Base-by-base conservation (phyloP, 441 rosid species). In the Euphorbia celastroides region DNA sequence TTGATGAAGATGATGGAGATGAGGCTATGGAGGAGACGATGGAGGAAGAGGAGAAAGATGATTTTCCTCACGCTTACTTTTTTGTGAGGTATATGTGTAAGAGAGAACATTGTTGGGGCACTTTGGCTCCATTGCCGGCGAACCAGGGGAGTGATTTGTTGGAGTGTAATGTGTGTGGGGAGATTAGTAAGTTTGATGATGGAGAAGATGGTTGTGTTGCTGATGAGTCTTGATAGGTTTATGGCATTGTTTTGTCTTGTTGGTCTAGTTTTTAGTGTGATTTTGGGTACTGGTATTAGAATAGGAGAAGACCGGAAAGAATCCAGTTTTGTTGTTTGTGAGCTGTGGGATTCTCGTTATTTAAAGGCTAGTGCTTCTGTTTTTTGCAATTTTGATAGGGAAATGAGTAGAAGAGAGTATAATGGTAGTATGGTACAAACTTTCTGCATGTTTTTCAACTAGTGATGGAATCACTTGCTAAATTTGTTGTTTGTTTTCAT, bases 131-230 rank as follows among this genome's bases (percentile, higher is more conserved):
- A n/a, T 56, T 88, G 75, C 85, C 54, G n/a, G n/a, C n/a, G n/a
- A n/a, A n/a, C n/a, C n/a, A n/a, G 66, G 38, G 38, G 4, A 34
- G 89, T n/a, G 74, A 69, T 60, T 64, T 87, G 60, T 60, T 93
- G 82, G 98, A 90, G 73, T 90, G 94, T 70, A 90, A 93, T 80
- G 89, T 84, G 34, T 93, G 98, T 50, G 92, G 96, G 65, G 82
- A 68, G 65, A 64, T 84, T 36, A 46, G 20, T 17, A 87, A 77
- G 77, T 74, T 73, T 57, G 88, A 79, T 68, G 88, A 79, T 64
- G n/a, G n/a, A n/a, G 74, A 44, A 5, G 50, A 44, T 3, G 38
- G 38, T 44, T 44, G 50, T 44, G 48, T 42, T 42, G 48, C 9
- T 6, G 48, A 12, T 42, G 48, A 42, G 51, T 69, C 19, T 20